Evolutionary conservation across 164 flowering plant species (phyloP).

Genomic region (Tetracentron sinense): DNA sequence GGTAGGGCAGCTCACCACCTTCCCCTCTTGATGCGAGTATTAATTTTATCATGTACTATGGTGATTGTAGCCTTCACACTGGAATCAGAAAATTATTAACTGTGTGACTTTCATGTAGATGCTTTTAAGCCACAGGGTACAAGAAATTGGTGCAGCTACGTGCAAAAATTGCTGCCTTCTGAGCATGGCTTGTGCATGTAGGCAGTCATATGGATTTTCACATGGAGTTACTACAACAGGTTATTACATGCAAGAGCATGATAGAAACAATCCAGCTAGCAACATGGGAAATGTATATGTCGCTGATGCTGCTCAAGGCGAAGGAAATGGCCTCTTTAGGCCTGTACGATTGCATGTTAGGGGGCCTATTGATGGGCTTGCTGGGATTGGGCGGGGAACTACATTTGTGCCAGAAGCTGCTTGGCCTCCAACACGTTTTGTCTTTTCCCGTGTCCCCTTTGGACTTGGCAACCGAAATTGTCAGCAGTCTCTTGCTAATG

Average conservation of each 20-base stretch:
- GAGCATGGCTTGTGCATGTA: slow-evolving; percentile 70
- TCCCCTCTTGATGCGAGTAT: background rate
- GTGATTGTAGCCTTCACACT: no score
- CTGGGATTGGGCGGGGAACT: slow-evolving; percentile 91
- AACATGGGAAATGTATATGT: slow-evolving; percentile 63
- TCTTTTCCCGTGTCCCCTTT: slow-evolving; percentile 91
- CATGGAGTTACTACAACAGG: slow-evolving; percentile 49
- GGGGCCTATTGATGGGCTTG: slow-evolving; percentile 90
- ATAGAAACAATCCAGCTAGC: slow-evolving; percentile 45
- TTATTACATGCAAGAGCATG: slow-evolving; percentile 75
- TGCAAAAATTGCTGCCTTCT: slow-evolving; percentile 79
- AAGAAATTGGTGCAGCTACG: slow-evolving; percentile 81
- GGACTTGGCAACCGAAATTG: slow-evolving; percentile 73
- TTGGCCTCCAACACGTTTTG: slow-evolving; percentile 91
- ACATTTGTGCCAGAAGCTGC: slow-evolving; percentile 70
- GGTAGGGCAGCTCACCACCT: background rate
- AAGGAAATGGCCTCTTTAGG: slow-evolving; percentile 62
- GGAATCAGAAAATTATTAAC: slow-evolving; percentile 1
- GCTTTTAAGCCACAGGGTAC: slow-evolving; percentile 89
- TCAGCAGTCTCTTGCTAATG: slow-evolving; percentile 78
- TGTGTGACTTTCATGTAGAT: slow-evolving; percentile 46
- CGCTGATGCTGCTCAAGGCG: slow-evolving; percentile 63
- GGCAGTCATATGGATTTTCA: slow-evolving; percentile 63
- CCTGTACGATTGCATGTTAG: slow-evolving; percentile 89
- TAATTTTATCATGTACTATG: background rate